These are phyloP conservation scores for Leptodontidium sp. DNA, from an alignment of 2,329 filamentous ascomycete species.

Conservation along the genomic window DNA sequence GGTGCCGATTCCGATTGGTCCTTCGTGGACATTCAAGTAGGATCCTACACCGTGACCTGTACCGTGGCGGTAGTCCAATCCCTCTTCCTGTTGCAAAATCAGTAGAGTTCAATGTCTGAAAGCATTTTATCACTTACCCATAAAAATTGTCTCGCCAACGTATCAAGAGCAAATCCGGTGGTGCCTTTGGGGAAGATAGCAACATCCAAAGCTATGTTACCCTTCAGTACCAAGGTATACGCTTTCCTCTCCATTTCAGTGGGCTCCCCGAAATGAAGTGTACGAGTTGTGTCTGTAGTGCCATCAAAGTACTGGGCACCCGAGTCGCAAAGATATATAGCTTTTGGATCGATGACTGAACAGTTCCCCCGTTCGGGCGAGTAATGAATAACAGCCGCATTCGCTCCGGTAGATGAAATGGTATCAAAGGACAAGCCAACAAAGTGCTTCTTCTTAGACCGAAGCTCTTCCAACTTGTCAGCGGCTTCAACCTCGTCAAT, in stretches of 20 bases:
- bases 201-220: constrained; percentile 86
- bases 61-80: constrained; percentile 93
- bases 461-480: constrained; percentile 84
- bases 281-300: constrained; percentile 94
- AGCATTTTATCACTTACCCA: constrained; percentile 66
- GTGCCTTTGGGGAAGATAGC: constrained; percentile 95
- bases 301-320: constrained; percentile 96
- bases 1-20: constrained; percentile 94
- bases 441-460: constrained; percentile 75
- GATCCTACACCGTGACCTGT: constrained; percentile 97
- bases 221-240: constrained; percentile 94
- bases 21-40: constrained; percentile 96
- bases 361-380: constrained; percentile 85
- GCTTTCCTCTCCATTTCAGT: constrained; percentile 84
- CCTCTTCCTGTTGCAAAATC: constrained; percentile 61
- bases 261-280: constrained; percentile 88
- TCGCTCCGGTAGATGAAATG: constrained; percentile 89
- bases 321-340: constrained; percentile 94
- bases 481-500: constrained; percentile 92
- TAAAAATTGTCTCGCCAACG: constrained; percentile 86
- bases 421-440: constrained; percentile 94
- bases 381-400: constrained; percentile 94
- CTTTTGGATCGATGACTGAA: constrained; percentile 81
- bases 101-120: constrained; percentile 16
- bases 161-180: constrained; percentile 90